Base-by-base conservation (phyloP, 495 filamentous ascomycete genomes). In the Penicillium canescens region DNA sequence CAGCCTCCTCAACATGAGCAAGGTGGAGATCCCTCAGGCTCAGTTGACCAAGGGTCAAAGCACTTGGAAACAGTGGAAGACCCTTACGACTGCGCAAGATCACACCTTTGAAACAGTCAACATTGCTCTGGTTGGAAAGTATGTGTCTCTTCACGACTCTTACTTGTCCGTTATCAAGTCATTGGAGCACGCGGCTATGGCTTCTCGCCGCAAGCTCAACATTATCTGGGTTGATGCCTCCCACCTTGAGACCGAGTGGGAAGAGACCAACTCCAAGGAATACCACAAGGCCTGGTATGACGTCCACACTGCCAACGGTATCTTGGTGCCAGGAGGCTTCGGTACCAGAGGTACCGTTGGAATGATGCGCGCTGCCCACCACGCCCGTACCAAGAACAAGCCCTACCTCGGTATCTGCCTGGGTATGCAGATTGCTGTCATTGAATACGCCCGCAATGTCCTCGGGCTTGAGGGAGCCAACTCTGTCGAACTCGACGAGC, bases 401-500 rank as follows among this genome's bases (percentile, higher is more conserved):
- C 93, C 93, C 20, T 96, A 87, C 73, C 80, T 98, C 7, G 93
- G 94, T 47, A 88, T 98, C 50, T 98, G 94, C 69, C 82, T 98
- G 13, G 94, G 94, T 35, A 89, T 98, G 85, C 94, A 98, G 68
- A 76, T 96, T 35, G 92, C 94, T 14, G 92, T 96, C 13, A 88
- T 96, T 55, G 93, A 98, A 63, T 90, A 82, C 54, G 90, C 90
- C n/a, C 81, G 88, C 34, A 82, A 91, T 53, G 73, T 90, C 9
- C 86, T 80, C 73, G 82, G 76, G 24, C 72, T 89, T 38, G 56
- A 70, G 6, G 71, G 76, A 43, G 90, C 89, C 3, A 79, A 75
- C 11, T 87, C 82, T 23, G 82, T 80, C 36, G 91, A 96, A 65
- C 79, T 94, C 47, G 66, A 85, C 51, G 72, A 75, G 1, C 51